Conservation (phyloP, 441 rosid species). For the Manihot esculenta region DNA sequence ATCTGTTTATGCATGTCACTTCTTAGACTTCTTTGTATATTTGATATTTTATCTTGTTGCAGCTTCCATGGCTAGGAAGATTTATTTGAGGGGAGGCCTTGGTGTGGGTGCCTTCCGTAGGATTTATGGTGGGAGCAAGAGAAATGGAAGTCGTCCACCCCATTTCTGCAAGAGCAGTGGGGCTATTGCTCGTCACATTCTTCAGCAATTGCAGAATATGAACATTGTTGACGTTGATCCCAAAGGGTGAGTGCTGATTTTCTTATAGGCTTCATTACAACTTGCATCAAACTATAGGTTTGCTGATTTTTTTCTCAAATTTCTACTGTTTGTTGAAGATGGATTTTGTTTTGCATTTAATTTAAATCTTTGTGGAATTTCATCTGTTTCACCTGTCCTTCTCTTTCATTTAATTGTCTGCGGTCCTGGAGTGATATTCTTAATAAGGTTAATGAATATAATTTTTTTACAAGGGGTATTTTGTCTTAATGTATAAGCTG, state of each 20-base stretch:
- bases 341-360: neutral
- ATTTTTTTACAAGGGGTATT: too few species aligned
- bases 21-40: neutral
- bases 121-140: slow-evolving; percentile 91
- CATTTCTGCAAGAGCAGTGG: slow-evolving; percentile 94
- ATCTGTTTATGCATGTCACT: neutral
- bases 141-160: slow-evolving; percentile 92
- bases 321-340: neutral
- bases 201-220: slow-evolving; percentile 71
- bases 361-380: neutral
- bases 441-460: too few species aligned
- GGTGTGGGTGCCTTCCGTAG: slow-evolving; percentile 90
- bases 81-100: slow-evolving; percentile 82
- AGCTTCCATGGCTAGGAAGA: slow-evolving; percentile 95
- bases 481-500: too few species aligned
- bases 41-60: neutral
- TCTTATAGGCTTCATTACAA: neutral
- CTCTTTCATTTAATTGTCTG: neutral
- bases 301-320: too few species aligned
- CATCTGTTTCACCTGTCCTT: neutral
- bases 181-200: slow-evolving; percentile 76
- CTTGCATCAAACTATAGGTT: neutral
- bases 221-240: slow-evolving; percentile 65
- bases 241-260: slow-evolving; percentile 58
- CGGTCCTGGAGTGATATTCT: too few species aligned